Conservation (phyloP, 768 basidiomycete species). For the Leccinum truebloodii region DNA sequence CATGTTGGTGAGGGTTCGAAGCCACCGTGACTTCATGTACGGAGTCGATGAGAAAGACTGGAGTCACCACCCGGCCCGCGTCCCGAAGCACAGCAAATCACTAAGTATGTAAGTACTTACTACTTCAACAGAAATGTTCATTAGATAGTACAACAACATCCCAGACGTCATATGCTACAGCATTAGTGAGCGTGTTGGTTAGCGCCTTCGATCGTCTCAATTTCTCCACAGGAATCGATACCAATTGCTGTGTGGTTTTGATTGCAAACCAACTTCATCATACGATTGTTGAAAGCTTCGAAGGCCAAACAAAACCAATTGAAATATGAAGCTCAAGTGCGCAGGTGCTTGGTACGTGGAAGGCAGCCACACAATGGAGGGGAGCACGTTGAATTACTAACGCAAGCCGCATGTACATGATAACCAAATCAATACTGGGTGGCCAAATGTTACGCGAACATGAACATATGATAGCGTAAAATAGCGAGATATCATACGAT, state of each 20-base stretch:
- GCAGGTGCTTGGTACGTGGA: constrained; percentile 1
- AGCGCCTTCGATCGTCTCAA: not conserved
- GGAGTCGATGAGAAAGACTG: not conserved
- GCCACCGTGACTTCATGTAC: not conserved
- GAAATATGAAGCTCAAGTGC: constrained; percentile 1
- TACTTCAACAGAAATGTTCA: not conserved
- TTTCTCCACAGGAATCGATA: not conserved
- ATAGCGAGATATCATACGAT: not conserved
- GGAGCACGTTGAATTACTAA: not conserved
- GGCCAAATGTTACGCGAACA: not conserved
- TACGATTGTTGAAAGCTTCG: not conserved
- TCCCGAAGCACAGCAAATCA: not conserved
- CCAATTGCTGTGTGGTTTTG: not conserved
- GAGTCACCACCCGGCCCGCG: not conserved
- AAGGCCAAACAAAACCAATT: not conserved
- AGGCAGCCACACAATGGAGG: constrained; percentile 1
- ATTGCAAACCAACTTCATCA: not conserved
- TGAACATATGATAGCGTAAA: not conserved
- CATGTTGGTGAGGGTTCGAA: constrained; percentile 21
- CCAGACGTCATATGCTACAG: not conserved
- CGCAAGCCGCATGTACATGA: not conserved
- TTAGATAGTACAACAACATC: not conserved
- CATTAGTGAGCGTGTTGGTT: not conserved
- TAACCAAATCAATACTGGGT: too few species aligned
- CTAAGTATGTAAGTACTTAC: too few species aligned